A percentile compares a stretch with the other conserved stretches of the same genome.
These are phyloP conservation scores for Penicillium sp. DNA, from an alignment of 2,329 filamentous ascomycete genomes.

Conservation along the genomic window DNA sequence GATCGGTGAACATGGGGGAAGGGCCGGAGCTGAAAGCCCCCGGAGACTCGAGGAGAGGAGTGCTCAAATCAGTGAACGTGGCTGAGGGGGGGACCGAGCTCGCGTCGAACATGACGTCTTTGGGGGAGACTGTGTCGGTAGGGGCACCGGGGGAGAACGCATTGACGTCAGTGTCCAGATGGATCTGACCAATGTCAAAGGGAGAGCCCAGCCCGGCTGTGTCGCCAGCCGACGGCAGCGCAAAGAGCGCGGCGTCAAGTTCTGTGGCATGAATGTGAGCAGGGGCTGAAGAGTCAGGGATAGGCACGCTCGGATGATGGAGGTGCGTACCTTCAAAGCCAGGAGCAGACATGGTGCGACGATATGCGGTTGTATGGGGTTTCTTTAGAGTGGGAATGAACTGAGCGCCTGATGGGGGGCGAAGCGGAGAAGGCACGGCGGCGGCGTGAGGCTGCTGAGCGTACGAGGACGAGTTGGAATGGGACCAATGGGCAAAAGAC, in stretches of 20 bases:
- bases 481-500: constrained; percentile 35
- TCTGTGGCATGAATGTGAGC: constrained; percentile 16
- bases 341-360: constrained; percentile 37
- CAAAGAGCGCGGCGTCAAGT: constrained; percentile 25
- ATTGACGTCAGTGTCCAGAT: constrained; percentile 16
- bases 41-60: constrained; percentile 73
- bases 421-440: constrained; percentile 34
- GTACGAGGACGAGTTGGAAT: constrained; percentile 26
- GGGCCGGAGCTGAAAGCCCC: constrained; percentile 64
- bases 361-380: constrained; percentile 20
- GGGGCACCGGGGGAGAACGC: constrained; percentile 26
- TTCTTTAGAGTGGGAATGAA: constrained; percentile 28
- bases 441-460: constrained; percentile 31
- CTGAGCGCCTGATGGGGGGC: constrained; percentile 37
- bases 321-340: constrained; percentile 32
- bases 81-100: constrained; percentile 72
- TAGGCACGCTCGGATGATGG: background rate
- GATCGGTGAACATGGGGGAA: constrained; percentile 65
- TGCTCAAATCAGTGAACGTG: constrained; percentile 76
- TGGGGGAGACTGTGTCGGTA: constrained; percentile 69
- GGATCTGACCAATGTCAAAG: constrained; percentile 12
- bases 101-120: constrained; percentile 67
- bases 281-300: constrained; percentile 26
- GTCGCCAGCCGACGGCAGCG: constrained; percentile 23
- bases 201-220: constrained; percentile 12